These are phyloP conservation scores for Irpex sp. DNA, from an alignment of 1,284 basidiomycete genomes.

Conservation along the genomic window DNA sequence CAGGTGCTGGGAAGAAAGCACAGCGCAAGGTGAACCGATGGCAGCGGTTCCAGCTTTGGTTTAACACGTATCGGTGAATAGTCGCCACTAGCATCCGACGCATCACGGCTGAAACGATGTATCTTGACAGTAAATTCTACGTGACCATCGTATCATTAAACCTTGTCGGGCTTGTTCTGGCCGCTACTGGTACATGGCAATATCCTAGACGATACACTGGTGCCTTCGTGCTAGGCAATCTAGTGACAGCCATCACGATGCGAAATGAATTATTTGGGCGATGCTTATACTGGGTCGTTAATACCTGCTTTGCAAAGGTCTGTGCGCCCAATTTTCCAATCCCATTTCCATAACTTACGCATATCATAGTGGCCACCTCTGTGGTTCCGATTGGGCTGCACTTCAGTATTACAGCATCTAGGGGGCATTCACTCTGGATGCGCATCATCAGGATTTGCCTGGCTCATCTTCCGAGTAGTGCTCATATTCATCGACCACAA, in stretches of 20 bases:
- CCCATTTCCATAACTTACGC: background rate
- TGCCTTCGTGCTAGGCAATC: constrained; percentile 55
- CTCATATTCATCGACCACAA: constrained; percentile 51
- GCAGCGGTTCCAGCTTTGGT: constrained; percentile 57
- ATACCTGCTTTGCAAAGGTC: constrained; percentile 62
- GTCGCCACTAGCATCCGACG: background rate
- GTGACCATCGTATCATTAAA: constrained; percentile 50
- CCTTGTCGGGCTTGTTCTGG: constrained; percentile 44
- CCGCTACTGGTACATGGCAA: constrained; percentile 47
- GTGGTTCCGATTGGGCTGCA: constrained; percentile 55
- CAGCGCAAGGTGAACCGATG: constrained; percentile 33
- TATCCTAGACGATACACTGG: constrained; percentile 58
- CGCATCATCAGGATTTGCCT: constrained; percentile 56
- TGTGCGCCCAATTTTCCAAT: background rate
- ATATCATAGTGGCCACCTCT: constrained; percentile 59
- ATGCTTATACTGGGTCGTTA: constrained; percentile 52
- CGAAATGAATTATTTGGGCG: constrained; percentile 59
- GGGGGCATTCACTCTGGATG: constrained; percentile 74
- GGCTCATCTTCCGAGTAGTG: constrained; percentile 58
- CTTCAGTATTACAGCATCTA: constrained; percentile 61
- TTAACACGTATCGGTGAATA: constrained; percentile 59
- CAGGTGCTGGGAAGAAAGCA: constrained; percentile 16
- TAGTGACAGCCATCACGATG: constrained; percentile 37
- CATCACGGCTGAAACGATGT: constrained; percentile 1
- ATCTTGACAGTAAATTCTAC: constrained; percentile 53